These are phyloP conservation scores for Asterochloris sp. DNA, from an alignment of 139 green algal species.

Conservation along the genomic window DNA sequence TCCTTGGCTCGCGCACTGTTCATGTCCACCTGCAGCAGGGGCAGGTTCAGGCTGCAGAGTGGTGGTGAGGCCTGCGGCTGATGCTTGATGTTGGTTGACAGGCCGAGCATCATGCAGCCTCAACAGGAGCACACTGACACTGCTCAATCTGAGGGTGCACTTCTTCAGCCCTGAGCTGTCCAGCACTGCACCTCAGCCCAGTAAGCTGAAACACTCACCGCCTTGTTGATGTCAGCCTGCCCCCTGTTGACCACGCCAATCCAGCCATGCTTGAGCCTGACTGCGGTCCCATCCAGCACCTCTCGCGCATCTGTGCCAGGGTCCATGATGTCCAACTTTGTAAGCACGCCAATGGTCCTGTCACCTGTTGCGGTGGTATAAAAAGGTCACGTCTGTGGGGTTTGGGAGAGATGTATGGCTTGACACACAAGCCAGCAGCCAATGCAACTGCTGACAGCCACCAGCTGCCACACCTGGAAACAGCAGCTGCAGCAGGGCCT, in stretches of 20 bases:
- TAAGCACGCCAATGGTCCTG: conserved; percentile 61
- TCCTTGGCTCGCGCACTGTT: conserved; percentile 60
- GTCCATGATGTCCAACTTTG: conserved; percentile 99
- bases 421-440: no score
- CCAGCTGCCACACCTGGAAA: no score
- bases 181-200: background rate
- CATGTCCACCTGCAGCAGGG: conserved; percentile 60
- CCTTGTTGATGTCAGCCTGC: conserved; percentile 87
- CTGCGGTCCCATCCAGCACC: conserved; percentile 70
- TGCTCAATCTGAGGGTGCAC: background rate
- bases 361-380: background rate
- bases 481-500: no score
- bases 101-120: no score
- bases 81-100: no score
- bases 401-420: no score
- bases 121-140: background rate
- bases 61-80: background rate
- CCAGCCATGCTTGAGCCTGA: conserved; percentile 85
- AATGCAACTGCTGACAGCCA: no score
- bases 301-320: conserved; percentile 84
- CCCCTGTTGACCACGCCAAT: conserved; percentile 91
- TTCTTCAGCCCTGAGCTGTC: background rate
- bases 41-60: background rate
- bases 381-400: no score
- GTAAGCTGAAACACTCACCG: conserved; percentile 2